Evolutionary conservation across 768 basidiomycete species (phyloP).

Genomic region (Floccularia luteovirens): DNA sequence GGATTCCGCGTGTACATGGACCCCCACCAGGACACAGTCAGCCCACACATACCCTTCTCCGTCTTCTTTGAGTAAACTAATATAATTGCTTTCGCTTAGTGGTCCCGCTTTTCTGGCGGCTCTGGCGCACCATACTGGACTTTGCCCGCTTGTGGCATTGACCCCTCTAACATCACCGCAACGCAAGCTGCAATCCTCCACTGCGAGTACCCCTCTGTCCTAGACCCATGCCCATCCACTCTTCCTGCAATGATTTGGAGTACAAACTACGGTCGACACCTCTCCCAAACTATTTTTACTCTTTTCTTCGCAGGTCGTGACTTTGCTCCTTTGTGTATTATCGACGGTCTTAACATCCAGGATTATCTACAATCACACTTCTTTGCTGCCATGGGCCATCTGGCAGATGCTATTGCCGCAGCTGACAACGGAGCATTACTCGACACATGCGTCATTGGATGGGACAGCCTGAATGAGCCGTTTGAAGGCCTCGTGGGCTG

Average conservation of each 20-base stretch:
- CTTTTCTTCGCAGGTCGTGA: conserved; percentile 89
- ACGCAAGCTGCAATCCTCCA: conserved; percentile 86
- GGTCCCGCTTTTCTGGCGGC: conserved; percentile 93
- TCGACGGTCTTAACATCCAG: conserved; percentile 90
- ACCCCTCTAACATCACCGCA: conserved; percentile 77
- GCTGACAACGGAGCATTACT: conserved; percentile 55
- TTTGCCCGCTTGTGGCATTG: conserved; percentile 80
- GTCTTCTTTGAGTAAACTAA: conserved; percentile 2
- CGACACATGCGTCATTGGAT: conserved; percentile 89
- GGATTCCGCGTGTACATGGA: conserved; percentile 93
- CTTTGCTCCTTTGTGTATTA: conserved; percentile 85
- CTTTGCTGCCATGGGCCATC: conserved; percentile 63
- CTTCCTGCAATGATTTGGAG: conserved; percentile 96
- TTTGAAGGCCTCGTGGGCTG: conserved; percentile 72
- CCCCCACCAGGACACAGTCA: conserved; percentile 91
- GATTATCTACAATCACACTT: conserved; percentile 78
- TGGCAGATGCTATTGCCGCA: conserved; percentile 72
- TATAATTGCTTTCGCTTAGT: conserved; percentile 38
- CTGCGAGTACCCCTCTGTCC: conserved; percentile 72
- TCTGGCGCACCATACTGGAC: conserved; percentile 97
- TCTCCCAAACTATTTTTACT: conserved; percentile 85
- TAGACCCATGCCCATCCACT: conserved; percentile 55
- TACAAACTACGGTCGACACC: conserved; percentile 89
- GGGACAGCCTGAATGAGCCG: conserved; percentile 97
- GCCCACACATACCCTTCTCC: conserved; percentile 21